phyloP scores from a whole-genome alignment of 768 basidiomycete species.

The Gelatoporia subvermispora region DNA sequence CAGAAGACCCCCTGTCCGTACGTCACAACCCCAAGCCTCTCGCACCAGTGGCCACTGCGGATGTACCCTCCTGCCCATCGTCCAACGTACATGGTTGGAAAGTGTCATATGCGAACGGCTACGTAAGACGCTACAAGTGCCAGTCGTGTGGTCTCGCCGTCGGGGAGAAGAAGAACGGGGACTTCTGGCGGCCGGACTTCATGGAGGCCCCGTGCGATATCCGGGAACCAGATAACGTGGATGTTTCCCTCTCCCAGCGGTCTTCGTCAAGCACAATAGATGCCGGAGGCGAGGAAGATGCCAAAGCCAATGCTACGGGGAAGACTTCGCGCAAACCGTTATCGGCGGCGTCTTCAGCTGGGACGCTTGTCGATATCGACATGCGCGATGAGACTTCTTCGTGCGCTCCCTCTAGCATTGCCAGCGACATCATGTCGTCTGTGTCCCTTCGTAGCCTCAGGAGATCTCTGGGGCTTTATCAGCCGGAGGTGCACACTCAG shows the following conservation, averaged over 20 bases:
- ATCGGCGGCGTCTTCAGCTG: background rate
- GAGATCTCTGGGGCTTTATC: background rate
- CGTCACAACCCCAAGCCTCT: conserved; percentile 5
- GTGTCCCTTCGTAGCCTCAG: too few relatives aligned
- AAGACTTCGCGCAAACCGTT: background rate
- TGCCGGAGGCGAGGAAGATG: background rate
- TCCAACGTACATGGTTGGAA: conserved; percentile 5
- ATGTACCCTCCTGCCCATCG: background rate
- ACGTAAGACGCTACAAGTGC: conserved; percentile 9
- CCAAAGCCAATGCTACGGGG: background rate
- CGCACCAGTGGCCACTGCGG: conserved; percentile 2
- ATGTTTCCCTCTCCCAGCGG: too few relatives aligned
- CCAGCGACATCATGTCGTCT: background rate
- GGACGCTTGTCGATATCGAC: background rate
- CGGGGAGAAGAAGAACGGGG: conserved; percentile 9
- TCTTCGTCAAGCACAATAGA: background rate
- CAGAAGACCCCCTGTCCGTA: conserved; percentile 1
- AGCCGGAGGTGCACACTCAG: background rate
- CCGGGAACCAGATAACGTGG: background rate
- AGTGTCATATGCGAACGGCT: background rate
- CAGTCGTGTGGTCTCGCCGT: background rate
- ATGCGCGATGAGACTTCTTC: too few relatives aligned
- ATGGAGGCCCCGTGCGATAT: background rate
- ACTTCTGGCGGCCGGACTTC: conserved; percentile 4
- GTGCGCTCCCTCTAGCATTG: background rate